Conservation (phyloP, 345 rosid species). For the Aquilaria yunnanensis region DNA sequence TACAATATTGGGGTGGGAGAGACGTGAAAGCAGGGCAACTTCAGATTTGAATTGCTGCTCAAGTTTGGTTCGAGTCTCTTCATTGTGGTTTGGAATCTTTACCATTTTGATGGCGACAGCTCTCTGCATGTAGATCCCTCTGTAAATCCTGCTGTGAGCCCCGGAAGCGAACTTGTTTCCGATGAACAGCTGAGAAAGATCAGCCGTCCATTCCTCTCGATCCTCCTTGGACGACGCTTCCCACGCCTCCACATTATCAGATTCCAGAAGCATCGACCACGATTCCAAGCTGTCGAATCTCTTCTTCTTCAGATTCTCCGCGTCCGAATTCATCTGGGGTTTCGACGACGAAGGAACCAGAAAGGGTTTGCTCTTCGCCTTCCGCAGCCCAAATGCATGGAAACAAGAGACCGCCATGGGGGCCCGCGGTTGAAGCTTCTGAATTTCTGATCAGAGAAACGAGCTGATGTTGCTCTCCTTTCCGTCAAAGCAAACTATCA, state of each 20-base stretch:
- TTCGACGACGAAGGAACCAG: slow-evolving; percentile 53
- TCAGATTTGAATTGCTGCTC: slow-evolving; percentile 95
- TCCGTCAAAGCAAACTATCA: slow-evolving; percentile 32
- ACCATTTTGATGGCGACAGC: slow-evolving; percentile 99
- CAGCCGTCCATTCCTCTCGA: slow-evolving; percentile 98
- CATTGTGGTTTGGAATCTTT: slow-evolving; percentile 75
- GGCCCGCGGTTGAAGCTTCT: not conserved
- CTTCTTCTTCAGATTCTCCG: slow-evolving; percentile 78
- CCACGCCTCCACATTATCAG: slow-evolving; percentile 96
- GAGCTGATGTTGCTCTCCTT: too few species aligned
- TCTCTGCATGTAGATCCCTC: slow-evolving; percentile 97
- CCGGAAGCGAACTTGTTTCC: slow-evolving; percentile 99
- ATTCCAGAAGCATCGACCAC: slow-evolving; percentile 96
- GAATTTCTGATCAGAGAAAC: not conserved
- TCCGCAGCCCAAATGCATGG: slow-evolving; percentile 56
- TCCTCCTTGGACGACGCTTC: slow-evolving; percentile 61
- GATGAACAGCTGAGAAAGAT: slow-evolving; percentile 89
- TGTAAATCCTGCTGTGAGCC: slow-evolving; percentile 83
- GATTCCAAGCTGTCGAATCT: slow-evolving; percentile 96
- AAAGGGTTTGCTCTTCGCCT: slow-evolving; percentile 39
- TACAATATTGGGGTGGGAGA: slow-evolving; percentile 82
- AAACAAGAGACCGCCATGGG: slow-evolving; percentile 75
- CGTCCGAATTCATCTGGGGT: slow-evolving; percentile 41
- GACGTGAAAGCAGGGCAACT: slow-evolving; percentile 94
- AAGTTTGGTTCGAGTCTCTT: slow-evolving; percentile 73